phyloP scores from a whole-genome alignment of 306 rosid genomes.

The Ammopiptanthus mongolicus region DNA sequence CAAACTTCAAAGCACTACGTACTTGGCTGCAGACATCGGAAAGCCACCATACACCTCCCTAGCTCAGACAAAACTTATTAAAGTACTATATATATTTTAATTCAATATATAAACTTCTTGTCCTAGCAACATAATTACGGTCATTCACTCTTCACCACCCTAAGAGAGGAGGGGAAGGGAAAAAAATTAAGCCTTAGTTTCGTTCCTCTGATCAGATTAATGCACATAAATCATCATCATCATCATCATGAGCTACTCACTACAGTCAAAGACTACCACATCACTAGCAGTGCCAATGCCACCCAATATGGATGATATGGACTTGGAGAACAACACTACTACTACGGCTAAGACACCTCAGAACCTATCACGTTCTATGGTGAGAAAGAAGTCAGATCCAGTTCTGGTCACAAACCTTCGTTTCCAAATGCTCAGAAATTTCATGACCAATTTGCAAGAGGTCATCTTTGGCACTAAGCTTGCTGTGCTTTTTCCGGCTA shows the following conservation, averaged over 20 bases:
- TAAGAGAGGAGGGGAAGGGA: not conserved
- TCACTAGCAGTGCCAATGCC: not conserved
- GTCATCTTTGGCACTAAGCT: slow-evolving; percentile 82
- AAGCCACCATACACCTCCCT: slow-evolving; percentile 13
- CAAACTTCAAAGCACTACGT: slow-evolving; percentile 22
- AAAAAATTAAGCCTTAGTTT: not conserved
- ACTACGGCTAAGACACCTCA: slow-evolving; percentile 35
- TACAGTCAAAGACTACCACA: not conserved
- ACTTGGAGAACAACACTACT: slow-evolving; percentile 16
- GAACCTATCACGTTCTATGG: slow-evolving; percentile 44
- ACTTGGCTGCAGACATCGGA: slow-evolving; percentile 5
- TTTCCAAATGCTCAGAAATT: slow-evolving; percentile 32
- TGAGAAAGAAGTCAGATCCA: slow-evolving; percentile 57
- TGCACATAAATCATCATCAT: too few relatives aligned
- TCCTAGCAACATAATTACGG: slow-evolving; percentile 8
- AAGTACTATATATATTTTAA: too few relatives aligned
- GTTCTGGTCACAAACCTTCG: slow-evolving; percentile 34
- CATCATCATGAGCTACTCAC: not conserved
- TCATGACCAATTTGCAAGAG: slow-evolving; percentile 48
- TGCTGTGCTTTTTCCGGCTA: slow-evolving; percentile 67
- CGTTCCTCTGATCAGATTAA: not conserved
- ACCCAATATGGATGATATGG: not conserved
- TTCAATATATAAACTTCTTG: not conserved
- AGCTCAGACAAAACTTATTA: too few relatives aligned
- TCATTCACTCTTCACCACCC: not conserved